These are phyloP conservation scores for Isoetes engelmannii DNA, from an alignment of 83 land plant species.

Conservation along the genomic window DNA sequence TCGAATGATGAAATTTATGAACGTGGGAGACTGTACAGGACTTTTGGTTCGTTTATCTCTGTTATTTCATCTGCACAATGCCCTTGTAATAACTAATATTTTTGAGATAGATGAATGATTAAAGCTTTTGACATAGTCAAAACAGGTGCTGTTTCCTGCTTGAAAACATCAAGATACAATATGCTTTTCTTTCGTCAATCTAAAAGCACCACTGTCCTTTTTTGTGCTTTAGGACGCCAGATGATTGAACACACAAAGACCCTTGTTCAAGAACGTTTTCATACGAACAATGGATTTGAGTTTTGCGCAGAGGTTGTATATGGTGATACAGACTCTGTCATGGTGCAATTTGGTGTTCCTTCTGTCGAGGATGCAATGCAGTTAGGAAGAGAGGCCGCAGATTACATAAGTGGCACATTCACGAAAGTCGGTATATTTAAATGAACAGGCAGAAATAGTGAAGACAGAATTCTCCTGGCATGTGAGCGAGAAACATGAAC, in stretches of 20 bases:
- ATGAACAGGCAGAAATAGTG: too few relatives aligned
- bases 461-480: background rate
- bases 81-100: too few relatives aligned
- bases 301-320: conserved; percentile 89
- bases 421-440: conserved; percentile 46
- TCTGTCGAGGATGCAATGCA: conserved; percentile 77
- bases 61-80: too few relatives aligned
- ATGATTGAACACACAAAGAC: conserved; percentile 98
- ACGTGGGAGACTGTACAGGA: too few relatives aligned
- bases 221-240: conserved; percentile 60
- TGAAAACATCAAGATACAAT: too few relatives aligned
- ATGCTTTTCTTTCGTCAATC: too few relatives aligned
- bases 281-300: conserved; percentile 52
- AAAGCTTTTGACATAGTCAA: too few relatives aligned
- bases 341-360: conserved; percentile 95
- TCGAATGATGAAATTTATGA: too few relatives aligned
- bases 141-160: too few relatives aligned
- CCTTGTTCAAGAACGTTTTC: conserved; percentile 82
- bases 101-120: too few relatives aligned
- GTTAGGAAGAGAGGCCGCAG: conserved; percentile 92
- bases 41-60: too few relatives aligned
- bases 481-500: background rate
- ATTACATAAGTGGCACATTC: conserved; percentile 82
- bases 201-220: too few relatives aligned
- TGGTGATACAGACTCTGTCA: conserved; percentile 98